A percentile compares a stretch with the other conserved stretches of the same genome.
Conservation (phyloP, 495 filamentous ascomycete genomes). For the Xylaria flabelliformis region DNA sequence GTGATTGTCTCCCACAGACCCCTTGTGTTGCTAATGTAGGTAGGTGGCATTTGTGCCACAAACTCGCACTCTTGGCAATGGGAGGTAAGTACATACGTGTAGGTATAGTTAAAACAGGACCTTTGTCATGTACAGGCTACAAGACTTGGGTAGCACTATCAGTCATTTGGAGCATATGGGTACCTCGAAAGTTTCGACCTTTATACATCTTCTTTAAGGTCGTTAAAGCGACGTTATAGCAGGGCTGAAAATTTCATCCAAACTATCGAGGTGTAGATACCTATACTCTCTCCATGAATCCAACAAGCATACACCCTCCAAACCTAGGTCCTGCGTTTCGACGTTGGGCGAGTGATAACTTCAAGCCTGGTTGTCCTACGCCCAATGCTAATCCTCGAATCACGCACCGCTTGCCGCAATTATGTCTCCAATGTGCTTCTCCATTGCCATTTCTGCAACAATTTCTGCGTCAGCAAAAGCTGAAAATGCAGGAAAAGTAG, state of each 20-base stretch:
- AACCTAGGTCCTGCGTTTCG: not conserved
- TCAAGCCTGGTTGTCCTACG: not conserved
- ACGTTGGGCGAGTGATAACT: not conserved
- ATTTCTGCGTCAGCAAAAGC: constrained; percentile 25
- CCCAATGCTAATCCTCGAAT: not conserved
- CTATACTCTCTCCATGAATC: not conserved
- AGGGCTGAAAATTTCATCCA: no score
- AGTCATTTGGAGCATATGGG: not conserved
- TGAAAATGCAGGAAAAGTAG: not conserved
- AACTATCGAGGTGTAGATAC: no score
- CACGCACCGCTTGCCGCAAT: constrained; percentile 4
- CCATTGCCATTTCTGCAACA: not conserved
- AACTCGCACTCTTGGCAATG: not conserved
- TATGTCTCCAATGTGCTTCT: constrained; percentile 12
- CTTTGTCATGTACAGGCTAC: no score
- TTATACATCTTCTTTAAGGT: not conserved
- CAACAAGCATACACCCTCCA: not conserved
- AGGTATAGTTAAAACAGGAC: no score
- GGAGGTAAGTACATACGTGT: no score
- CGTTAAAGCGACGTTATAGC: not conserved
- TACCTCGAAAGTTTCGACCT: not conserved
- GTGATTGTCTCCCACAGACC: no score
- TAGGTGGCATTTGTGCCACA: not conserved
- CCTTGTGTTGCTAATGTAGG: no score
- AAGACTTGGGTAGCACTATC: not conserved